Evolutionary conservation across 1,284 basidiomycete species (phyloP), one percentile per base, ranked within the genome.

Genomic region (Marasmius sp.): DNA sequence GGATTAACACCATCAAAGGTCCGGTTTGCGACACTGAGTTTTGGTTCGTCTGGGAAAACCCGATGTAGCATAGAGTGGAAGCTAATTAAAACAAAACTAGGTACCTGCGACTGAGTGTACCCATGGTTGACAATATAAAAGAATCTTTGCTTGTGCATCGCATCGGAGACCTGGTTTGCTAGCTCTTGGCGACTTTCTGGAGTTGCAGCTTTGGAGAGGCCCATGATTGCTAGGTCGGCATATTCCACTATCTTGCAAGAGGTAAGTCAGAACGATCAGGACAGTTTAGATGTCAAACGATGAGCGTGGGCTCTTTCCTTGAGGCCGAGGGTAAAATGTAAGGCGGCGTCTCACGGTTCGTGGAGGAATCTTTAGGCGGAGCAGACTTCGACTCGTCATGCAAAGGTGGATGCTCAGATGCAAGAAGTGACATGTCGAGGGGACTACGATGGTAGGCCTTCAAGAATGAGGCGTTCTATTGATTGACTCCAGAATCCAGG

Each of bases 51-150:
- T 64, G 3, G 8, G 11, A 3, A 49, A 6, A 37, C n/a, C 1
- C n/a, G 3, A 22, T 38, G 11, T 27, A 10, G 39, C 12, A 16
- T 48, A 6, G 39, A 47, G 11, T 14, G 16, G 20, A 47, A 47
- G 20, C 11, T 41, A 36, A 20, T 47, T 20, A 20, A 39, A 38
- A 10, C 27, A 41, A 38, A 33, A 0, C 22, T 18, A 61, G 68
- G 54, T 60, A 79, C 86, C 75, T 85, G 76, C 9, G 75, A 71
- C 38, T 73, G 71, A 0, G 72, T 75, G 51, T 82, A 81, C 6
- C 86, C 85, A 64, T 88, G 86, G 62, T 87, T 86, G 60, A 86
- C 67, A 20, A 84, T 78, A 65, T 85, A 89, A 73, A 87, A 85
- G 70, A 88, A 91, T 6, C 85, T 88, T 56, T 86, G 79, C 14